Conservation (phyloP, 306 rosid species). For the Myrica gale region DNA sequence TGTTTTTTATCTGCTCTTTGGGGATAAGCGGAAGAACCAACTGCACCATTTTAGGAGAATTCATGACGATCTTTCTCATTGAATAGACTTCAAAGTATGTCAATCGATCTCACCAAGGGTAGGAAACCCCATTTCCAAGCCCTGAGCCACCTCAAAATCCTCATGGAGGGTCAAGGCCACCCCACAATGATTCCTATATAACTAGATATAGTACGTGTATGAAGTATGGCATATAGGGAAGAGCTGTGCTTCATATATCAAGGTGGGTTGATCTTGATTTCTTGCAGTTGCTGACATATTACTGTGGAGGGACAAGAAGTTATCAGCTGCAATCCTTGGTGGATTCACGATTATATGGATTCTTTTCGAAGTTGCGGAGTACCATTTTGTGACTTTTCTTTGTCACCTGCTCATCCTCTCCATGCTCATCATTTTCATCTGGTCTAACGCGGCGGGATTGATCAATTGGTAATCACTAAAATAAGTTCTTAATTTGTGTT, state of each 20-base stretch:
- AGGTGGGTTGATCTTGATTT: slow-evolving; percentile 7
- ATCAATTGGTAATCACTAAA: slow-evolving; percentile 41
- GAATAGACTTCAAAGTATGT: too few species aligned
- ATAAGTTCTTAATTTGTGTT: not conserved
- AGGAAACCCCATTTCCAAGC: too few species aligned
- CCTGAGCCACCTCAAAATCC: too few species aligned
- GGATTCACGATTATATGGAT: slow-evolving; percentile 53
- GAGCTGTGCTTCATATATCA: not conserved
- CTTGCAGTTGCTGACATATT: slow-evolving; percentile 62
- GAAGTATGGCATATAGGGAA: not conserved
- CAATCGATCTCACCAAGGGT: too few species aligned
- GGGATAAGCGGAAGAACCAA: too few species aligned
- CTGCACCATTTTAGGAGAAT: too few species aligned
- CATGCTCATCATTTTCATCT: slow-evolving; percentile 49
- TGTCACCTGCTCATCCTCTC: slow-evolving; percentile 46
- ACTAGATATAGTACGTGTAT: not conserved
- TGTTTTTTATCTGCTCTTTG: not conserved
- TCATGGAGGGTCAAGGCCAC: not conserved
- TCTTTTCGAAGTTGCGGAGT: slow-evolving; percentile 62
- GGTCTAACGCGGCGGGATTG: slow-evolving; percentile 49
- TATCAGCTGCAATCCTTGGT: slow-evolving; percentile 39
- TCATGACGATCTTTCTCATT: too few species aligned
- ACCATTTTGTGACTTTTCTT: slow-evolving; percentile 47
- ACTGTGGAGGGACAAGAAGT: slow-evolving; percentile 55
- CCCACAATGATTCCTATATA: not conserved